A percentile compares a stretch with the other conserved stretches of the same genome.
These are phyloP conservation scores for Phyllosticta ampelicida DNA, from an alignment of 2,329 filamentous ascomycete species.

Conservation along the genomic window DNA sequence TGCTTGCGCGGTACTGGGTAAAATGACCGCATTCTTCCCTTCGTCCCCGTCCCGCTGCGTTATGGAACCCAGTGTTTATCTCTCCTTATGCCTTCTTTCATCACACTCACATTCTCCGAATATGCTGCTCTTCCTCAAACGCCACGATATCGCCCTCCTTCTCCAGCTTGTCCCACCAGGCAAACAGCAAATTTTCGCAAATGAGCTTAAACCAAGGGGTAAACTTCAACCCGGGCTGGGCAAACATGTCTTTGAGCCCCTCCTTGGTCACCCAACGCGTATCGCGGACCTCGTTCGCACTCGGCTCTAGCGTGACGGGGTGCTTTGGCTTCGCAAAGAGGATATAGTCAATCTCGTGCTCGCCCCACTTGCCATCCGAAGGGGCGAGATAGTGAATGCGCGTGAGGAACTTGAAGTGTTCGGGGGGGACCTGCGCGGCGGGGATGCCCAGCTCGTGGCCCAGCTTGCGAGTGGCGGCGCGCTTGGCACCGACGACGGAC, in stretches of 20 bases:
- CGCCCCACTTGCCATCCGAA: conserved; percentile 95
- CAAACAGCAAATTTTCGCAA: conserved; percentile 92
- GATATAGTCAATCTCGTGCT: conserved; percentile 99
- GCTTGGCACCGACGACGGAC: conserved; percentile 76
- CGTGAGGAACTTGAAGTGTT: conserved; percentile 88
- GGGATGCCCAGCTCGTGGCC: conserved; percentile 93
- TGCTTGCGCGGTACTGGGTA: background rate
- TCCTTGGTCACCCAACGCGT: conserved; percentile 74
- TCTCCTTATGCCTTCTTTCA: background rate
- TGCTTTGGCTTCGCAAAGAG: conserved; percentile 77
- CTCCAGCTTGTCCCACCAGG: conserved; percentile 89
- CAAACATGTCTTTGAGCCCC: conserved; percentile 75
- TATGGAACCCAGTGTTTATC: no score
- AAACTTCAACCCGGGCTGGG: conserved; percentile 69
- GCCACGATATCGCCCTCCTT: conserved; percentile 28
- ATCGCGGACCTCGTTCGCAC: conserved; percentile 80
- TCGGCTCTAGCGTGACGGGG: conserved; percentile 71
- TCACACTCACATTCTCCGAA: conserved; percentile 61
- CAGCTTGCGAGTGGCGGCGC: conserved; percentile 84
- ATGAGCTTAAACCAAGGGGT: conserved; percentile 99
- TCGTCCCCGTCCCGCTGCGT: no score
- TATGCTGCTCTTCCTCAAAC: conserved; percentile 76
- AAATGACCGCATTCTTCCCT: background rate
- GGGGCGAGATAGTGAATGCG: conserved; percentile 97
- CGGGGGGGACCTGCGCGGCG: conserved; percentile 74